Evolutionary conservation across 2,329 filamentous ascomycete genomes (phyloP), one percentile per base, ranked within the genome.

Genomic region (Paraphaeosphaeria sporulosa): DNA sequence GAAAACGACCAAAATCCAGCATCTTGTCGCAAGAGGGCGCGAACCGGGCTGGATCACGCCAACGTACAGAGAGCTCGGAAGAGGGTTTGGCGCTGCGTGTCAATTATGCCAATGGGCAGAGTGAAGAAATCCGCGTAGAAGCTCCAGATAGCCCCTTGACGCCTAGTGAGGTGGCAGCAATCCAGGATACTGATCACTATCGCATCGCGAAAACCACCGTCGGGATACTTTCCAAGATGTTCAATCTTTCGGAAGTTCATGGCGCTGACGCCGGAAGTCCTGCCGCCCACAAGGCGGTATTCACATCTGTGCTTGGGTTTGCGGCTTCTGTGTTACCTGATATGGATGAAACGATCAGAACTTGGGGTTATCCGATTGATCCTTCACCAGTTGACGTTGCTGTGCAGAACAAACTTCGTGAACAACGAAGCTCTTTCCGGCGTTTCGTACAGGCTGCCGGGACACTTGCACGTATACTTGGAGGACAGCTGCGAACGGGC

Each of bases 381-480:
- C 86, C 87, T 5, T 75, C 78, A 12, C 73, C 76, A 2, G 81
- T 85, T 23, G 82, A 85, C 42, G 82, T 89, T 12, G 70, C 76
- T 12, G 71, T 85, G 7, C 86, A 89, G 65, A 84, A 85, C 64
- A 83, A 82, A 9, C 77, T 88, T 25, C 84, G 86, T 34, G 80
- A 81, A 32, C 81, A 85, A 63, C 84, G 87, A 42, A 84, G 86
- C 62, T 80, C 84, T 19, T 80, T 83, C 34, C 84, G 85, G 71
- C 82, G 86, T 58, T 89, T 89, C 69, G 83, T 89, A 1, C 88
- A 89, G 73, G 87, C 86, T 46, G 80, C 85, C 40, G 88, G 87
- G 27, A 86, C 84, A 3, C 73, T 89, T 19, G 80, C 86, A 17
- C 79, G 83, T 53, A 81, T 83, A 1, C 76, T 90, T n/a, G 86